phyloP scores from a whole-genome alignment of 768 basidiomycete species.

The Phanerochaete carnosa region DNA sequence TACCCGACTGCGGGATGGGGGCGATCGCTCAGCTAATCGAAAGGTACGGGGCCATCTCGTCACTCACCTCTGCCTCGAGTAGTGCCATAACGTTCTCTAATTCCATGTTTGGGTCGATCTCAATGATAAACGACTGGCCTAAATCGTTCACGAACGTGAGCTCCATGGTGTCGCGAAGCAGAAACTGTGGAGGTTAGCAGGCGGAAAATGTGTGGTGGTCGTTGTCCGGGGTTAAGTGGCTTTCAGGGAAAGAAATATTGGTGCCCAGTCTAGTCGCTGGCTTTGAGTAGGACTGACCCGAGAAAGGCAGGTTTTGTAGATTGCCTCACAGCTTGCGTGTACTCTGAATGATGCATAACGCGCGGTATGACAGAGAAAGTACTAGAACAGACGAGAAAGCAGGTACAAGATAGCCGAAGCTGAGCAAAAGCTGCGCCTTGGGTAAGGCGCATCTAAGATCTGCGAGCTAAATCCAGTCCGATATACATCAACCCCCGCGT shows the following conservation, averaged over 20 bases:
- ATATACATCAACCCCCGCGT: not conserved
- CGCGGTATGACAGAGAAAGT: conserved; percentile 12
- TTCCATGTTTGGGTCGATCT: conserved; percentile 89
- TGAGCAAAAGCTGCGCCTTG: not conserved
- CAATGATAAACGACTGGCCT: conserved; percentile 63
- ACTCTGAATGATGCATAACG: conserved; percentile 8
- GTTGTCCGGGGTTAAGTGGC: conserved; percentile 4
- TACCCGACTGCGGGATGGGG: conserved; percentile 56
- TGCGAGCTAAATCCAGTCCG: not conserved
- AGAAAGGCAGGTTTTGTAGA: conserved; percentile 2
- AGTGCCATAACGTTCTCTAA: conserved; percentile 91
- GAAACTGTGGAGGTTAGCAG: not conserved
- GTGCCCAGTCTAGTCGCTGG: not conserved
- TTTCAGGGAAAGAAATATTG: not conserved
- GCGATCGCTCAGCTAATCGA: not conserved
- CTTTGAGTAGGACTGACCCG: not conserved
- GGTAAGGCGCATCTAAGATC: not conserved
- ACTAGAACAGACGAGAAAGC: conserved; percentile 12
- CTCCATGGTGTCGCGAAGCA: conserved; percentile 42
- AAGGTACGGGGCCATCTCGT: not conserved
- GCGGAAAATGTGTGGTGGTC: not conserved
- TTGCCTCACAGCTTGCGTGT: conserved; percentile 9
- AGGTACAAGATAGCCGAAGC: not conserved
- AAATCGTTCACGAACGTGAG: conserved; percentile 70
- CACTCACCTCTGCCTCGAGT: conserved; percentile 90